These are phyloP conservation scores for Microascus cirrosus DNA, from an alignment of 2,329 filamentous ascomycete genomes.

Conservation along the genomic window DNA sequence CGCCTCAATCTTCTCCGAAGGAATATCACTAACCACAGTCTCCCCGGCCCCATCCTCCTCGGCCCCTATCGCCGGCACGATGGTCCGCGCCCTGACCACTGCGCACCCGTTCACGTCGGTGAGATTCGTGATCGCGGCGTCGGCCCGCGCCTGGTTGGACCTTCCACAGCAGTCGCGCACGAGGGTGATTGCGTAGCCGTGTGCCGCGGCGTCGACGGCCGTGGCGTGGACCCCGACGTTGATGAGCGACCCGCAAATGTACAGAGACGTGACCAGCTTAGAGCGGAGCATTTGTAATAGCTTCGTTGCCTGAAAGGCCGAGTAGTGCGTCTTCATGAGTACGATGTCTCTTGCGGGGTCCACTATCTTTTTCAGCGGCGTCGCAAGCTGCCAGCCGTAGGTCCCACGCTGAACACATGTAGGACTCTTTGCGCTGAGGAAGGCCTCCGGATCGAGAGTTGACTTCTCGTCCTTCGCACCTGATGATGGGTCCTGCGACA, in stretches of 20 bases:
- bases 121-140: slow-evolving; percentile 59
- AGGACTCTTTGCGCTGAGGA: slow-evolving; percentile 29
- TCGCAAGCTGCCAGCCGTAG: slow-evolving; percentile 31
- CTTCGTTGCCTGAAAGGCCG: slow-evolving; percentile 66
- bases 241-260: slow-evolving; percentile 74
- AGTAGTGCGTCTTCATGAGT: slow-evolving; percentile 70
- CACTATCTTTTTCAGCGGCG: slow-evolving; percentile 26
- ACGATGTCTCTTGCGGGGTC: slow-evolving; percentile 37
- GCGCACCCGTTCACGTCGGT: slow-evolving; percentile 65
- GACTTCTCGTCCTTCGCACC: slow-evolving; percentile 7
- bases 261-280: slow-evolving; percentile 82
- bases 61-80: background rate
- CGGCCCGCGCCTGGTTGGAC: slow-evolving; percentile 57
- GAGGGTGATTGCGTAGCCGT: slow-evolving; percentile 79
- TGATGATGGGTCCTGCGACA: background rate
- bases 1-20: background rate
- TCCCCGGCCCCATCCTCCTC: slow-evolving; percentile 9
- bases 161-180: slow-evolving; percentile 85
- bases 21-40: background rate
- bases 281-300: slow-evolving; percentile 69
- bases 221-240: slow-evolving; percentile 89
- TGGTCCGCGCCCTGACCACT: slow-evolving; percentile 18
- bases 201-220: slow-evolving; percentile 76
- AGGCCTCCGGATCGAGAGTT: slow-evolving; percentile 29
- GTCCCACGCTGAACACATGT: slow-evolving; percentile 32